Conservation (phyloP, 2,329 filamentous ascomycete genomes). For the Fusarium austroafricanum region DNA sequence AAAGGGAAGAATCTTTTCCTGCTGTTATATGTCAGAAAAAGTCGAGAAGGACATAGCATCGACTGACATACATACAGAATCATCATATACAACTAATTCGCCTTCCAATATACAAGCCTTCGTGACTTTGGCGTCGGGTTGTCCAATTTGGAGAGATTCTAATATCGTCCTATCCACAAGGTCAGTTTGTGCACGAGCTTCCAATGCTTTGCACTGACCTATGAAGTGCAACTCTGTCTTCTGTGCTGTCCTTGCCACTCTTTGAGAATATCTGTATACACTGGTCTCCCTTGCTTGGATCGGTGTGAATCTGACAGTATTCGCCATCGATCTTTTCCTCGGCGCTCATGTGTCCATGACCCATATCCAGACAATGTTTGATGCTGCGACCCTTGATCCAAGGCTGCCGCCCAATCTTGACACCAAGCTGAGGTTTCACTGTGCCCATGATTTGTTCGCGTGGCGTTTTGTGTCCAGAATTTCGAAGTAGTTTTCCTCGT, state of each 20-base stretch:
- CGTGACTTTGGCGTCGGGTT: conserved; percentile 67
- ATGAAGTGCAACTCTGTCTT: conserved; percentile 73
- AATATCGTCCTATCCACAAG: conserved; percentile 63
- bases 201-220: conserved; percentile 50
- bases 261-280: conserved; percentile 89
- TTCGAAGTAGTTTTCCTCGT: conserved; percentile 40
- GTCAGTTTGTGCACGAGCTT: conserved; percentile 18
- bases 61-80: conserved; percentile 58
- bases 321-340: conserved; percentile 90
- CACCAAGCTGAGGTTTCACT: conserved; percentile 66
- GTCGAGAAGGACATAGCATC: neutral
- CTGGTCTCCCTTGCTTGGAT: conserved; percentile 65
- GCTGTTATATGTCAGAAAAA: conserved; percentile 49
- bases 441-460: conserved; percentile 42
- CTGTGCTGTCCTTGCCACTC: conserved; percentile 88
- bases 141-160: conserved; percentile 72
- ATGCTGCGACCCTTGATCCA: conserved; percentile 77
- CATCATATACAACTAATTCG: conserved; percentile 83
- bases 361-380: conserved; percentile 78
- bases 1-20: conserved; percentile 76
- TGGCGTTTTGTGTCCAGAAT: conserved; percentile 6
- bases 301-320: conserved; percentile 89
- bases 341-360: conserved; percentile 72
- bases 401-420: conserved; percentile 72
- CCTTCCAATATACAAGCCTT: conserved; percentile 82